phyloP scores from a whole-genome alignment of 2,329 filamentous ascomycete genomes.

The Hypoxylon sp. region DNA sequence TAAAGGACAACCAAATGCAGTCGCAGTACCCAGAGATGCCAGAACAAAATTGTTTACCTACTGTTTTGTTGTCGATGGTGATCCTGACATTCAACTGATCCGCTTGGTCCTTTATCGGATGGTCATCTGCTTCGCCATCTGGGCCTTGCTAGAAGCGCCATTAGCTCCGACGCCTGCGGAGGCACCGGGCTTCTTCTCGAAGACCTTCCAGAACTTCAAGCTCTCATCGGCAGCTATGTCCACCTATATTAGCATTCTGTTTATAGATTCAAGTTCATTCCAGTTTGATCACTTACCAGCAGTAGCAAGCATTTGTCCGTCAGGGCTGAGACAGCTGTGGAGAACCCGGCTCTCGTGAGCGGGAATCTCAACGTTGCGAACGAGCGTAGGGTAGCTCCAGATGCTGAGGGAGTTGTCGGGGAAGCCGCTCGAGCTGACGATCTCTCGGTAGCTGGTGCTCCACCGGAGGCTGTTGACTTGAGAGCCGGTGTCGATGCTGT shows the following conservation, averaged over 20 bases:
- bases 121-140: conserved; percentile 95
- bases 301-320: conserved; percentile 97
- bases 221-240: conserved; percentile 87
- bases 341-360: conserved; percentile 97
- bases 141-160: conserved; percentile 81
- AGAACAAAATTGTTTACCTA: conserved; percentile 54
- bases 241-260: conserved; percentile 47
- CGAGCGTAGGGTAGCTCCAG: conserved; percentile 98
- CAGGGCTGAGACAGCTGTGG: conserved; percentile 96
- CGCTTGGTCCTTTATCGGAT: conserved; percentile 73
- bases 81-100: conserved; percentile 45
- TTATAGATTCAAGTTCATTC: background rate
- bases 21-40: conserved; percentile 52
- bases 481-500: conserved; percentile 98
- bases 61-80: conserved; percentile 44
- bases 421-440: conserved; percentile 97
- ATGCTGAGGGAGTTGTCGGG: conserved; percentile 99
- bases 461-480: conserved; percentile 97
- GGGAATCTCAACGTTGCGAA: conserved; percentile 97
- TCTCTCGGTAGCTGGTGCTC: conserved; percentile 98
- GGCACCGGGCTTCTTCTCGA: conserved; percentile 94
- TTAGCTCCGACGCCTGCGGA: conserved; percentile 75
- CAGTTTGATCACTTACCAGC: conserved; percentile 71
- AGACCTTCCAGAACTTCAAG: conserved; percentile 99
- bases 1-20: conserved; percentile 50